A percentile compares a stretch with the other conserved stretches of the same genome.
These are phyloP conservation scores for Ocimum tenuiflorum DNA, from an alignment of 257 asterid species.

Conservation along the genomic window DNA sequence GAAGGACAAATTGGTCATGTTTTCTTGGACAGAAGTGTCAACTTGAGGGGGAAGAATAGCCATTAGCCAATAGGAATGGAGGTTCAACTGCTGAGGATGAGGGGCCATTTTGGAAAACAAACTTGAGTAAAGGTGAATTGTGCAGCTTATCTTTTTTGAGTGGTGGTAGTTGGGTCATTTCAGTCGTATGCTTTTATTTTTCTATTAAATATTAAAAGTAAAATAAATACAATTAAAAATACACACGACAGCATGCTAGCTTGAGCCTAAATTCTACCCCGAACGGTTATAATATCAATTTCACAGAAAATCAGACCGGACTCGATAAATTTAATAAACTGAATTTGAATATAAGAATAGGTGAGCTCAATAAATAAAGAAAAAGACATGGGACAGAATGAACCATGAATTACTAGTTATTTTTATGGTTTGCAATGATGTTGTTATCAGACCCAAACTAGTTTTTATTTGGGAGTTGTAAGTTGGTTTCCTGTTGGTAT, in stretches of 20 bases:
- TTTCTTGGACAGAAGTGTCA: no score
- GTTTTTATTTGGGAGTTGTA: no score
- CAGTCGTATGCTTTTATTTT: conserved; percentile 9
- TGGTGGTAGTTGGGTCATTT: conserved; percentile 37
- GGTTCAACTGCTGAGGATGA: not conserved
- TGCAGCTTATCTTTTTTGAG: conserved; percentile 22
- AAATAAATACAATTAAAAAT: no score
- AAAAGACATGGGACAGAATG: not conserved
- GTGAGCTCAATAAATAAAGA: not conserved
- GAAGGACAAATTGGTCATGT: not conserved
- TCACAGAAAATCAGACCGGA: no score
- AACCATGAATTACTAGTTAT: no score
- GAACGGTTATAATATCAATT: no score
- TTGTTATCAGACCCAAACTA: no score
- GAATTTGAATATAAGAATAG: not conserved
- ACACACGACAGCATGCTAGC: no score
- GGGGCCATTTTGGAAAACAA: conserved; percentile 10
- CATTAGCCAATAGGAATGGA: not conserved
- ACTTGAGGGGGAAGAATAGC: no score
- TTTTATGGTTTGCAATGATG: no score
- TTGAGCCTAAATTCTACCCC: no score
- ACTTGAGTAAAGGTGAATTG: conserved; percentile 11
- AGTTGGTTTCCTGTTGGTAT: no score
- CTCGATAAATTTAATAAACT: not conserved
- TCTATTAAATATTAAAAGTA: not conserved